Percentiles rank a stretch among this genome's conserved stretches.
Conservation (phyloP, 1,284 basidiomycete species). For the Boletellus deceptivus region DNA sequence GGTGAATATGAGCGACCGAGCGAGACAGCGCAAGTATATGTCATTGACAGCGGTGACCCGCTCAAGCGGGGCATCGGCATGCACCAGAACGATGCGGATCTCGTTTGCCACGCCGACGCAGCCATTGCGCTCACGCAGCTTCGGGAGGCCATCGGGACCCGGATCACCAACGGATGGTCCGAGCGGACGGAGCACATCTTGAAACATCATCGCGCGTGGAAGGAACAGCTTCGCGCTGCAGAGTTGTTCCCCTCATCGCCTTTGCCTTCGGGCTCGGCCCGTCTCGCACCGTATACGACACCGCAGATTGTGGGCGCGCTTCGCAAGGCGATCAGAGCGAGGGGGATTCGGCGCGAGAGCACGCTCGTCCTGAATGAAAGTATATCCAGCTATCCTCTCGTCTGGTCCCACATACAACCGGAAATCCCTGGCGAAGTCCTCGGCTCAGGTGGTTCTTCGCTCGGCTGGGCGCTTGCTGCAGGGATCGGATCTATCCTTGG, state of each 20-base stretch:
- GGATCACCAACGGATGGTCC: slow-evolving; percentile 8
- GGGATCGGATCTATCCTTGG: slow-evolving; percentile 58
- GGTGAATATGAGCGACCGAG: slow-evolving; percentile 35
- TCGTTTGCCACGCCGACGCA: slow-evolving; percentile 56
- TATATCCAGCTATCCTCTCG: slow-evolving; percentile 53
- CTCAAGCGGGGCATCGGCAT: slow-evolving; percentile 53
- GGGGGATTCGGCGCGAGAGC: slow-evolving; percentile 23
- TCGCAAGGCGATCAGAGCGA: slow-evolving; percentile 39
- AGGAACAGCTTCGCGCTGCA: slow-evolving; percentile 18
- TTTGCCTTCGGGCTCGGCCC: slow-evolving; percentile 2
- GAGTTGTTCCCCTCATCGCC: slow-evolving; percentile 18
- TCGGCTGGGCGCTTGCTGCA: slow-evolving; percentile 67
- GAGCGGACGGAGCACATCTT: slow-evolving; percentile 10
- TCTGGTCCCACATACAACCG: slow-evolving; percentile 59
- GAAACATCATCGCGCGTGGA: slow-evolving; percentile 28
- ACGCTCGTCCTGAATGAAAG: slow-evolving; percentile 61
- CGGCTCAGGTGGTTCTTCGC: slow-evolving; percentile 55
- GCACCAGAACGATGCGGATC: slow-evolving; percentile 55
- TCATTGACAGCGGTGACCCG: slow-evolving; percentile 62
- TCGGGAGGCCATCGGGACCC: slow-evolving; percentile 30
- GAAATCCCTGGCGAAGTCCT: slow-evolving; percentile 50
- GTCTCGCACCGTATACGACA: slow-evolving; percentile 37
- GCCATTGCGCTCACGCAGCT: slow-evolving; percentile 54
- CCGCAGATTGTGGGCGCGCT: slow-evolving; percentile 51
- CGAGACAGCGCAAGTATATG: slow-evolving; percentile 48